Evolutionary conservation across 192 early-diverging fungal species (phyloP).

Genomic region (Backusella luteola): DNA sequence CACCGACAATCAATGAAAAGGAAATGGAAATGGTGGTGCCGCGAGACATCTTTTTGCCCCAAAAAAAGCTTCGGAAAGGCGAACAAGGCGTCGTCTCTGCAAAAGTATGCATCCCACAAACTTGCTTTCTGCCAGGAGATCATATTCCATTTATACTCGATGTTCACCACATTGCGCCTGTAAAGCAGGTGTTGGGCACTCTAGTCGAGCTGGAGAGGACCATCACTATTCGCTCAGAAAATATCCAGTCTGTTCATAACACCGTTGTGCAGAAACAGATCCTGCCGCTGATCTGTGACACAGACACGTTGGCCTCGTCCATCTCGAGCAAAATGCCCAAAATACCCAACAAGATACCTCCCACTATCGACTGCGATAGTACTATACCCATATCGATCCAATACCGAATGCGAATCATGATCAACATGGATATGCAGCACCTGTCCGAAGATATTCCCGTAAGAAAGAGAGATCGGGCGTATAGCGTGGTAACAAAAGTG

Average conservation of each 20-base stretch:
- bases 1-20: background rate
- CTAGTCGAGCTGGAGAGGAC: background rate
- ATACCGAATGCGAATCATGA: background rate
- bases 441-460: background rate
- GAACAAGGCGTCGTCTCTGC: background rate
- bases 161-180: background rate
- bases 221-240: background rate
- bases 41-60: slow-evolving; percentile 5
- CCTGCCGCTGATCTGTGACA: slow-evolving; percentile 3
- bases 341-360: slow-evolving; percentile 1
- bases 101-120: background rate
- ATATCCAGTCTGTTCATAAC: background rate
- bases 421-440: slow-evolving; percentile 13
- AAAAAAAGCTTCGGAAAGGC: background rate
- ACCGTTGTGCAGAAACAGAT: background rate
- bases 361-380: background rate
- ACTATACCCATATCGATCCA: background rate
- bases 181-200: background rate
- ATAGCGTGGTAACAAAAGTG: slow-evolving; percentile 9
- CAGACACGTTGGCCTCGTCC: background rate
- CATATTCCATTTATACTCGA: slow-evolving; percentile 1
- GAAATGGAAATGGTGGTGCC: background rate
- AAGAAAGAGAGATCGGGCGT: slow-evolving; percentile 10
- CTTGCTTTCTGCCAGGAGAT: slow-evolving; percentile 5
- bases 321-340: background rate